Base-by-base conservation (phyloP, 202 grass and related monocot genomes). In the Cymbopogon flexuosus region DNA sequence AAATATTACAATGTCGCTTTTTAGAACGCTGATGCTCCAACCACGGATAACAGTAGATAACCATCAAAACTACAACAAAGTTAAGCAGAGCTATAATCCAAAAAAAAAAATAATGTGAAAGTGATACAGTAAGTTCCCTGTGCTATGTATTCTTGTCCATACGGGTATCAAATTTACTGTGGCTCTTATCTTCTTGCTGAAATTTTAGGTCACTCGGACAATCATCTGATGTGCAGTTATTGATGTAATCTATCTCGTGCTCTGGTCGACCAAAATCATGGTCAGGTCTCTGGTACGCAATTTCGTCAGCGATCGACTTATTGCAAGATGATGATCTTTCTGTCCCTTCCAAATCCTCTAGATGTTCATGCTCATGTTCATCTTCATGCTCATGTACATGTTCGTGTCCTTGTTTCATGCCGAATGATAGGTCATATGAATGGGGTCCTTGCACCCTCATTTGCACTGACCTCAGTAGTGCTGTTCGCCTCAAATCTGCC, bases 361-460 rank as follows among this genome's bases (percentile, higher is more conserved):
- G 65, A 76, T 88, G 88, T 15, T 72, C 77, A 72, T 85, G 72
- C 4, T 33, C 66, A 79, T 79, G 58, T 73, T 65, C 83, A 71
- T 82, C 84, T 65, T 89, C 90, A 21, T 88, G 77, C 46, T 86
- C 87, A 21, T 89, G 87, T 18, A 61, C 76, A 83, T 84, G 81
- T 70, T 85, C 85, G 31, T 84, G 87, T 68, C 88, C 90, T 60
- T 86, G 89, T 23, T 77, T 85, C 57, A 78, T 77, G 10, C 86
- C 49, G 0, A 86, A 75, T 19, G 84, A 75, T 27, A 83, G 59
- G 18, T 92, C 82, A 12, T 85, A 83, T 0, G 61, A 13, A 5
- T 78, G 87, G 13, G 87, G 90, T 23, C 82, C 85, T 10, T 98
- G 96, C 22, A 93, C 79, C 78, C 96, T 92, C 96, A 98, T 98